Evolutionary conservation across 2,329 filamentous ascomycete species (phyloP).

Genomic region (Rhinocladiella mackenziei): DNA sequence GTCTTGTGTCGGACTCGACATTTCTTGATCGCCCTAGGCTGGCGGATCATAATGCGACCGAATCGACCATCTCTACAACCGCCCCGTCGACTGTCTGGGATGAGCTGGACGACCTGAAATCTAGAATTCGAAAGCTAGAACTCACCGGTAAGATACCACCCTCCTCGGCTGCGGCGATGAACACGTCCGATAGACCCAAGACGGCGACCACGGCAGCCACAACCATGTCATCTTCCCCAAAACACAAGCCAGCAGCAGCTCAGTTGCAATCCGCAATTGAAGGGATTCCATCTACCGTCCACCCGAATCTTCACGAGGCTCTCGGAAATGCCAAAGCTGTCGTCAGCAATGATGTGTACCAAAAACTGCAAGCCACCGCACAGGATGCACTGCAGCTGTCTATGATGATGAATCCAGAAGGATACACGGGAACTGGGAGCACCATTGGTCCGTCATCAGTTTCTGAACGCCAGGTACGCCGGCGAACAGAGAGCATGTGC

Average conservation of each 20-base stretch:
- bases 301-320: conserved; percentile 76
- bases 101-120: conserved; percentile 92
- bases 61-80: conserved; percentile 82
- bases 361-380: conserved; percentile 73
- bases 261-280: conserved; percentile 46
- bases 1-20: conserved; percentile 27
- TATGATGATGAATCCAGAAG: conserved; percentile 57
- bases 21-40: conserved; percentile 36
- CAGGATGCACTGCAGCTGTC: conserved; percentile 76
- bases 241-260: conserved; percentile 50
- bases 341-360: conserved; percentile 68
- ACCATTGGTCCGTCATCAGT: conserved; percentile 37
- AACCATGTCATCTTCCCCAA: conserved; percentile 85
- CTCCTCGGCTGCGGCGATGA: conserved; percentile 74
- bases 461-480: conserved; percentile 77
- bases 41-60: conserved; percentile 51
- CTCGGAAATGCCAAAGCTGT: conserved; percentile 71
- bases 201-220: conserved; percentile 90
- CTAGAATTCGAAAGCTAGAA: conserved; percentile 84
- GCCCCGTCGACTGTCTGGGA: conserved; percentile 96
- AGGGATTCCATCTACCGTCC: conserved; percentile 47
- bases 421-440: conserved; percentile 55
- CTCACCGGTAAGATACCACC: conserved; percentile 81
- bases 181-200: conserved; percentile 74
- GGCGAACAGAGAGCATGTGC: conserved; percentile 90